A percentile compares a stretch with the other conserved stretches of the same genome.
These are phyloP conservation scores for Aegilops umbellulata DNA, from an alignment of 176 grass and related monocot species.

Conservation along the genomic window DNA sequence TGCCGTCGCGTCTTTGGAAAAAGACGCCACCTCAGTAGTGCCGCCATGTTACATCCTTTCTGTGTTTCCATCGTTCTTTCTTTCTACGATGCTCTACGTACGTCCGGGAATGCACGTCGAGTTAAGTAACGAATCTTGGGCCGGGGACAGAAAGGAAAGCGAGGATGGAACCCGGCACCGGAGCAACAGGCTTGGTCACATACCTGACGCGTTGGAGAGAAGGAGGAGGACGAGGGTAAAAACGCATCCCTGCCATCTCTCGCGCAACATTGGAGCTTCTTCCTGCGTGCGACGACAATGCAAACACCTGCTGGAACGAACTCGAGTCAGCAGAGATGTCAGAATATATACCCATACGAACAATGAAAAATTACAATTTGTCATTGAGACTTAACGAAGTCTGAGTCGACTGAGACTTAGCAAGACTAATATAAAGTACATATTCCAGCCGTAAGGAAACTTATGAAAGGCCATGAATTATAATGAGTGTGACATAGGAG, in stretches of 20 bases:
- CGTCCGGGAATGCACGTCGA: neutral
- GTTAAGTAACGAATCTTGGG: constrained; percentile 32
- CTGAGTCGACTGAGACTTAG: no score
- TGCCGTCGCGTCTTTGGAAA: neutral
- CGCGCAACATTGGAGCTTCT: constrained; percentile 27
- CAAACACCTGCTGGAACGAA: neutral
- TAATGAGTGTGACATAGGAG: neutral
- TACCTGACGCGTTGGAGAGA: constrained; percentile 57
- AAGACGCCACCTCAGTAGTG: no score
- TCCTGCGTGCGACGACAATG: neutral
- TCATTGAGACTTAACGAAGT: no score
- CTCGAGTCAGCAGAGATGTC: neutral
- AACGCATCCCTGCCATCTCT: constrained; percentile 48
- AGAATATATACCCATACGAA: neutral
- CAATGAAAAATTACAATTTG: no score
- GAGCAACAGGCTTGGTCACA: neutral
- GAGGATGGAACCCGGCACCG: neutral
- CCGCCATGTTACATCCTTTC: neutral
- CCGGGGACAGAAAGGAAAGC: neutral
- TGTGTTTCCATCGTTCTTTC: neutral
- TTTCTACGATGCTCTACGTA: neutral
- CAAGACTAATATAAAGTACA: no score
- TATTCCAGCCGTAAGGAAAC: neutral
- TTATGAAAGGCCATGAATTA: no score
- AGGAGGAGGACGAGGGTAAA: constrained; percentile 35